Conservation (phyloP, 768 basidiomycete species). For the Harrya chromipes region DNA sequence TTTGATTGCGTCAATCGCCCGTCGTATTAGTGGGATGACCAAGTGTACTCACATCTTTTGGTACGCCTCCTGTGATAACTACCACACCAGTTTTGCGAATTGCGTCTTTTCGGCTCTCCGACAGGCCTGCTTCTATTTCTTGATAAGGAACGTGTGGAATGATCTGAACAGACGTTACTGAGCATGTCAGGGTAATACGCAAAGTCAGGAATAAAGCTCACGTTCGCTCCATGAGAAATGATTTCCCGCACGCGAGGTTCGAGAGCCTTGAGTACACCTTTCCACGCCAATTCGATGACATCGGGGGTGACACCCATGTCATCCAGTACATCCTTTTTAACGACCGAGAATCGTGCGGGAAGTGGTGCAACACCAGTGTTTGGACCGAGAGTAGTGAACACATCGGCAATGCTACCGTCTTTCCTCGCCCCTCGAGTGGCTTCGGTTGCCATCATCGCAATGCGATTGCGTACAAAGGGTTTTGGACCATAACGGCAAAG, state of each 20-base stretch:
- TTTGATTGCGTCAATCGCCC: neutral
- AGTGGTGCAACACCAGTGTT: constrained; percentile 39
- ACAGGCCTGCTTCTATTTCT: constrained; percentile 46
- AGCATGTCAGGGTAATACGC: neutral
- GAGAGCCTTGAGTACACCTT: constrained; percentile 49
- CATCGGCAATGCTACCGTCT: constrained; percentile 43
- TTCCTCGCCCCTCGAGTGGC: constrained; percentile 14
- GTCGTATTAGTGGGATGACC: neutral
- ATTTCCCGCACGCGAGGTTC: constrained; percentile 48
- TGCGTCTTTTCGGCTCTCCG: constrained; percentile 39
- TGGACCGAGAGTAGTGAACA: constrained; percentile 44
- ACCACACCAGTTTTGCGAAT: constrained; percentile 55
- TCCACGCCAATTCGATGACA: constrained; percentile 49
- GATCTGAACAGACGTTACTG: constrained; percentile 32
- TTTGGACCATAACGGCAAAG: neutral
- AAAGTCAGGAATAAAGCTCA: constrained; percentile 22
- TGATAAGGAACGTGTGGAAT: constrained; percentile 49
- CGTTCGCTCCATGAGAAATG: constrained; percentile 42
- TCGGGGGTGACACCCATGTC: constrained; percentile 27
- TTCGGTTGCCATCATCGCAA: constrained; percentile 12
- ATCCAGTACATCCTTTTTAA: constrained; percentile 55
- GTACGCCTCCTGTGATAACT: constrained; percentile 56
- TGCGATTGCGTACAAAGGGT: neutral
- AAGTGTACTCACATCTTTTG: constrained; percentile 41
- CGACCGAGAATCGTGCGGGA: constrained; percentile 52